These are phyloP conservation scores for Russula sp. DNA, from an alignment of 768 basidiomycete genomes.

Conservation along the genomic window DNA sequence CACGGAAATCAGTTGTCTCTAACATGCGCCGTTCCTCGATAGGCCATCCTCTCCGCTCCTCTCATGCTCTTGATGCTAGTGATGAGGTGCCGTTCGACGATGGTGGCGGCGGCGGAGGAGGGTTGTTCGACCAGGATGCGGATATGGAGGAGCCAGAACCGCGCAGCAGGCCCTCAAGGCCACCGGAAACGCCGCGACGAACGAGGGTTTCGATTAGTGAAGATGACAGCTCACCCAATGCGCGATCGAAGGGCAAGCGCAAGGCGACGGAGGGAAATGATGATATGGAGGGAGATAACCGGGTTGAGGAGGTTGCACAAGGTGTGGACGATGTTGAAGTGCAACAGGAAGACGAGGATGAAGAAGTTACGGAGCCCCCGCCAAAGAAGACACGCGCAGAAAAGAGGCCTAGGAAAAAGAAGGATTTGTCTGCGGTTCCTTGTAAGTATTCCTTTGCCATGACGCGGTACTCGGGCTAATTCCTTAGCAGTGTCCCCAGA, in stretches of 20 bases:
- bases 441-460: neutral
- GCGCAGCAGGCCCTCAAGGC: neutral
- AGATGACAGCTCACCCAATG: neutral
- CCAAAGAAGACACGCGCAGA: slow-evolving; percentile 17
- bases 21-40: slow-evolving; percentile 25
- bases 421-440: neutral
- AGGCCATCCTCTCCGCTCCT: slow-evolving; percentile 16
- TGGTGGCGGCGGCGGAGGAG: slow-evolving; percentile 21
- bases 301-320: slow-evolving; percentile 38
- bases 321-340: slow-evolving; percentile 31
- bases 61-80: slow-evolving; percentile 21
- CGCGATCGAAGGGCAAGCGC: slow-evolving; percentile 37
- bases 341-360: slow-evolving; percentile 29
- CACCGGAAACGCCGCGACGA: slow-evolving; percentile 7
- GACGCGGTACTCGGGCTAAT: neutral
- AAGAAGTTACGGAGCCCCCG: slow-evolving; percentile 26
- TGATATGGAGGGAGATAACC: slow-evolving; percentile 26
- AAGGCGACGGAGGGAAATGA: slow-evolving; percentile 29
- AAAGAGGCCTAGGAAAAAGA: slow-evolving; percentile 19
- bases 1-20: slow-evolving; percentile 25
- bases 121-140: slow-evolving; percentile 26
- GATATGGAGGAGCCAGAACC: slow-evolving; percentile 26
- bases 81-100: slow-evolving; percentile 23
- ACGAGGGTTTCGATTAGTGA: neutral
- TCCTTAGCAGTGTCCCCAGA: slow-evolving; percentile 27